These are phyloP conservation scores for Penicillium canescens DNA, from an alignment of 495 filamentous ascomycete genomes.

Conservation along the genomic window DNA sequence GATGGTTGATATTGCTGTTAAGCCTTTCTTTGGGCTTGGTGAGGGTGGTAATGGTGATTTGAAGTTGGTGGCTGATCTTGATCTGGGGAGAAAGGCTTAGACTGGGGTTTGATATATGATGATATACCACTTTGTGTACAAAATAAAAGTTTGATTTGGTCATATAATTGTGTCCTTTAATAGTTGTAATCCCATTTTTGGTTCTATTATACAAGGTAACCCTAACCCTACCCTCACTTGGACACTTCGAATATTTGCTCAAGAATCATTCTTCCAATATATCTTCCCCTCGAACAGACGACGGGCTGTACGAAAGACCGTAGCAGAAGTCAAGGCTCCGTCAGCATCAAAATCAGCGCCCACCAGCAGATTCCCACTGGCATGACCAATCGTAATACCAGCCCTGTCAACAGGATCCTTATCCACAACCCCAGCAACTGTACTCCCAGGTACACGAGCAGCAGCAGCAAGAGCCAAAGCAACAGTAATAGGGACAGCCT, in stretches of 20 bases:
- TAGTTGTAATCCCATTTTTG: not conserved
- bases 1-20: conserved; percentile 65
- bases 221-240: too few species aligned
- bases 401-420: conserved; percentile 25
- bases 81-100: conserved; percentile 53
- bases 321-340: conserved; percentile 44
- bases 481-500: conserved; percentile 61
- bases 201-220: not conserved
- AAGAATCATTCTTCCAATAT: conserved; percentile 45
- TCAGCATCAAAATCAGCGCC: conserved; percentile 43
- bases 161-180: not conserved
- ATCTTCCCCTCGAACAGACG: conserved; percentile 57
- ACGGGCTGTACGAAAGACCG: conserved; percentile 57
- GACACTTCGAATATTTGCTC: not conserved
- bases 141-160: conserved; percentile 2
- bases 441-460: conserved; percentile 34
- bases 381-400: conserved; percentile 58
- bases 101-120: not conserved
- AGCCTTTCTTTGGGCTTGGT: conserved; percentile 55
- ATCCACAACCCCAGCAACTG: conserved; percentile 32
- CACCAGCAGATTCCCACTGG: conserved; percentile 61
- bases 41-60: conserved; percentile 36
- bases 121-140: conserved; percentile 7
- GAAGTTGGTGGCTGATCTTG: conserved; percentile 59
- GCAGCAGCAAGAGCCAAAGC: conserved; percentile 63